phyloP scores from a whole-genome alignment of 441 rosid genomes.

The Aquilaria agallochum region DNA sequence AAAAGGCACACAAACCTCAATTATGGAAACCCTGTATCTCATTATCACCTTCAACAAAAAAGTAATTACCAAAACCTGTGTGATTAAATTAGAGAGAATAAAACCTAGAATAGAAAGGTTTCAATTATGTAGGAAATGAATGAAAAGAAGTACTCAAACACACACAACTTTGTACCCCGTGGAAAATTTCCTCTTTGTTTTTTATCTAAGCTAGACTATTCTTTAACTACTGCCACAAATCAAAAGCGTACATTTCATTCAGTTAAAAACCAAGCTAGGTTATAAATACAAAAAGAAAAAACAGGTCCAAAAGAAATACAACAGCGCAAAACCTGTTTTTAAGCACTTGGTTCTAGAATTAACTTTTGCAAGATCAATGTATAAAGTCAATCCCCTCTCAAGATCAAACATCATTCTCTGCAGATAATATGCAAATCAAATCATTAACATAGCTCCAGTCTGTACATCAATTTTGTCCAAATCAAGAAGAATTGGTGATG shows the following conservation, averaged over 20 bases:
- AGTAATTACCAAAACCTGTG: no score
- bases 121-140: no score
- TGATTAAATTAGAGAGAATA: no score
- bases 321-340: slow-evolving; percentile 44
- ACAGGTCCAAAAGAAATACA: slow-evolving; percentile 3
- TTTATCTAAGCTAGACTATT: slow-evolving; percentile 50
- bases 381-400: slow-evolving; percentile 70
- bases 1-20: no score
- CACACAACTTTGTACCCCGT: slow-evolving; percentile 8
- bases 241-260: slow-evolving; percentile 5
- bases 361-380: slow-evolving; percentile 82
- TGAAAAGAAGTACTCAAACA: no score
- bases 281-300: slow-evolving; percentile 2
- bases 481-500: no score
- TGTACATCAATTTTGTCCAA: no score
- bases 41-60: no score
- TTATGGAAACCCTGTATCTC: no score
- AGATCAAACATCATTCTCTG: slow-evolving; percentile 92
- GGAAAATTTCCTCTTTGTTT: slow-evolving; percentile 48
- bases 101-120: no score
- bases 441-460: no score
- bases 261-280: not conserved
- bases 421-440: slow-evolving; percentile 22
- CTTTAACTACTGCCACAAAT: slow-evolving; percentile 47
- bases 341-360: slow-evolving; percentile 84